These are phyloP conservation scores for Dactylellina sp. DNA, from an alignment of 2,329 filamentous ascomycete genomes.

Conservation along the genomic window DNA sequence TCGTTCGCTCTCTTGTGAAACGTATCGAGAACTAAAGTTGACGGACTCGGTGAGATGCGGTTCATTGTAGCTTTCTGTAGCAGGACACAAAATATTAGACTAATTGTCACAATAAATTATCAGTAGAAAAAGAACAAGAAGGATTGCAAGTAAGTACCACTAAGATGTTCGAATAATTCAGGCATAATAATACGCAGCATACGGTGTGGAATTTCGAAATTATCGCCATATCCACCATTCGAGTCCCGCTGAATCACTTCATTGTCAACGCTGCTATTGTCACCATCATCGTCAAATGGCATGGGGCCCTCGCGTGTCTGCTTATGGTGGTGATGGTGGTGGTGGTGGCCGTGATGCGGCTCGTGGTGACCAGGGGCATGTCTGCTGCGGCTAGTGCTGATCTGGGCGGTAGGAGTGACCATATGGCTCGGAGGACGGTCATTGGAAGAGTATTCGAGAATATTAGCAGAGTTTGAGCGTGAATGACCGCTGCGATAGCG, in stretches of 20 bases:
- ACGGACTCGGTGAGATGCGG: constrained; percentile 46
- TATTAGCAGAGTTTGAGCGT: constrained; percentile 53
- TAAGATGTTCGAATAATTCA: constrained; percentile 54
- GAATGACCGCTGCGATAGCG: constrained; percentile 47
- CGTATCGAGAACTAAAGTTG: constrained; percentile 53
- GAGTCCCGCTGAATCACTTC: constrained; percentile 51
- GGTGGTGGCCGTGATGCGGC: constrained; percentile 31
- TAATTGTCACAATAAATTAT: background rate
- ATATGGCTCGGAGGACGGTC: constrained; percentile 50
- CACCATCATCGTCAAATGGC: constrained; percentile 49
- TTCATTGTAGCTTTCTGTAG: constrained; percentile 37
- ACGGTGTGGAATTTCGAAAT: constrained; percentile 63
- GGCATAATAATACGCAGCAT: constrained; percentile 55
- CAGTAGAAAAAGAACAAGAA: background rate
- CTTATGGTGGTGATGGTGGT: constrained; percentile 29
- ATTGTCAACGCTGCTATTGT: constrained; percentile 31
- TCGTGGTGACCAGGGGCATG: constrained; percentile 64
- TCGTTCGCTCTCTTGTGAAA: constrained; percentile 75
- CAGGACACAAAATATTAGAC: constrained; percentile 30
- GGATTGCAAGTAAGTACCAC: constrained; percentile 20
- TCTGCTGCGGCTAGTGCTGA: constrained; percentile 71
- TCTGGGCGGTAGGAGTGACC: constrained; percentile 66
- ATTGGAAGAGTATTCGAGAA: constrained; percentile 48
- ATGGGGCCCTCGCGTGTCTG: constrained; percentile 37
- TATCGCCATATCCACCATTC: constrained; percentile 51